Conservation (phyloP, 2,329 filamentous ascomycete species). For the Penicillium sp. region DNA sequence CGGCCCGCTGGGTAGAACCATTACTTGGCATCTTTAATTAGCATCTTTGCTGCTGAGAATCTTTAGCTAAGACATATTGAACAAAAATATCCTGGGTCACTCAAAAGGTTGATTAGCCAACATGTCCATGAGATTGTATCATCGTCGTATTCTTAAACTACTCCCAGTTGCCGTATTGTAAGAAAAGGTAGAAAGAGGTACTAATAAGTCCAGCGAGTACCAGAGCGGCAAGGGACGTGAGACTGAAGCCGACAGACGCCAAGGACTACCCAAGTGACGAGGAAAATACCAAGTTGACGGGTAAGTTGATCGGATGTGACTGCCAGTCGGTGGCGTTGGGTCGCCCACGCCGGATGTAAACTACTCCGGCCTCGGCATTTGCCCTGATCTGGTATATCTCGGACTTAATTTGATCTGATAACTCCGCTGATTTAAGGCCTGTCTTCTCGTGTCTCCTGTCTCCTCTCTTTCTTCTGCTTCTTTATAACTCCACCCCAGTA, state of each 20-base stretch:
- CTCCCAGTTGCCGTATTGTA: not conserved
- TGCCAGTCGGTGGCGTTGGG: not conserved
- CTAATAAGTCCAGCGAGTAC: too few species aligned
- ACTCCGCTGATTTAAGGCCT: not conserved
- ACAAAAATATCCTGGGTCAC: too few species aligned
- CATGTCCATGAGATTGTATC: too few species aligned
- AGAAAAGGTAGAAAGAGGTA: not conserved
- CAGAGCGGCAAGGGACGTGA: not conserved
- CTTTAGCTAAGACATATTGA: not conserved
- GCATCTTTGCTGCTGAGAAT: not conserved
- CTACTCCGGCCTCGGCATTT: not conserved
- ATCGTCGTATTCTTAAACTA: too few species aligned
- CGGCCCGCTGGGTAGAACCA: conserved; percentile 28
- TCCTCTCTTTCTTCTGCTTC: too few species aligned
- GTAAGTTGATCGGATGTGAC: not conserved
- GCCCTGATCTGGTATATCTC: not conserved
- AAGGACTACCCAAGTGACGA: too few species aligned
- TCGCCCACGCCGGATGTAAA: not conserved
- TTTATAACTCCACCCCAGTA: too few species aligned
- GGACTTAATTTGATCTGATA: conserved; percentile 7
- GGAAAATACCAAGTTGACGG: not conserved
- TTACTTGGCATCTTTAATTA: conserved; percentile 25
- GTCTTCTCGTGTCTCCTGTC: too few species aligned
- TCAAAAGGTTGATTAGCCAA: too few species aligned
- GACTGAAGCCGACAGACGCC: not conserved